Evolutionary conservation across 2,329 filamentous ascomycete species (phyloP), one percentile per base, ranked within the genome.

Genomic region (Phaeosphaeria sp.): DNA sequence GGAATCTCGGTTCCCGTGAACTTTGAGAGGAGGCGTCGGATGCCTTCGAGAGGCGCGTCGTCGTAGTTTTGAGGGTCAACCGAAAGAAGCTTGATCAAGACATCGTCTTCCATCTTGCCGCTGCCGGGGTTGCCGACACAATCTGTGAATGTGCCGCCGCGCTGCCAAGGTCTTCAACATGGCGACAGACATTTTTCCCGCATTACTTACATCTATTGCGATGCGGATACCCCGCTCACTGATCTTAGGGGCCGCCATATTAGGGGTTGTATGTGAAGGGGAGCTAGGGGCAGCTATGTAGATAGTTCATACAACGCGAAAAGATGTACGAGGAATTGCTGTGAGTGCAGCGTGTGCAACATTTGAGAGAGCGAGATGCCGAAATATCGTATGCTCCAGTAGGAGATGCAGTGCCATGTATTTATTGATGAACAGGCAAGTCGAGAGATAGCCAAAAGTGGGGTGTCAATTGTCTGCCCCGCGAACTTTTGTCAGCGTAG

Each of bases 71-170:
- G 84, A 2, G 93, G 93, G 75, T 97, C 93, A 69, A 94, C 92
- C 2, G 92, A 96, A 18, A 97, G 86, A 2, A 97, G 86, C 79
- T 96, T 96, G 78, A 95, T 92, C 55, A 96, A 83, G 51, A 93
- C 84, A 73, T 95, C 91, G 74, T 93, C 86, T 71, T 86, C 82
- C 78, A 89, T 88, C 61, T 83, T 83, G 18, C 84, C 91, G 64
- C 83, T 89, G 68, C 85, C 87, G 5, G 90, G 86, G 69, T 93
- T 94, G 64, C 92, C 92, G 20, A 96, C 91, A 73, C 92, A 96
- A 79, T 97, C 93, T 40, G 93, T 97, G 75, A 97, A 97, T 25
- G 93, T 96, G 56, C 93, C 93, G 65, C 93, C 93, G 60, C 93
- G 89, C 79, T 89, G 68, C 39, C 8, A 36, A 36, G 30, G 11